Evolutionary conservation across 768 basidiomycete species (phyloP).

Genomic region (Phallus indusiatus): DNA sequence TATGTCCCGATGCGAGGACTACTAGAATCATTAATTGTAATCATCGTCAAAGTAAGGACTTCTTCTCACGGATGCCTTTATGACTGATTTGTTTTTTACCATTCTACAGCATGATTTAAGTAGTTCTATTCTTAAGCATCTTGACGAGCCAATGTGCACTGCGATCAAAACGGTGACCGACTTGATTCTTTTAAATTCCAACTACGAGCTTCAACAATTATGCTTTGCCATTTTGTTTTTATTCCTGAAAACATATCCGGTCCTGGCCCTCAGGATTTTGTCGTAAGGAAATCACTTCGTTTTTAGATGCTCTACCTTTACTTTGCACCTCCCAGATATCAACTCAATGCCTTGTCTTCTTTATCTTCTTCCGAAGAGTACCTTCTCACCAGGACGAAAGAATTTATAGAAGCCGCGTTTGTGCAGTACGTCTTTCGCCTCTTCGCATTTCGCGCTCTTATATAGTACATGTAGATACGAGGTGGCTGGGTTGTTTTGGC

Average conservation of each 20-base stretch:
- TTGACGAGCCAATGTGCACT: constrained; percentile 42
- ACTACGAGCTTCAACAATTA: constrained; percentile 60
- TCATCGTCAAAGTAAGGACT: constrained; percentile 44
- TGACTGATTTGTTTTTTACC: neutral
- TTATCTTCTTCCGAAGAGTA: constrained; percentile 37
- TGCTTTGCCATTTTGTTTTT: constrained; percentile 51
- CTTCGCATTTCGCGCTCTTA: neutral
- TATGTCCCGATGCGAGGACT: constrained; percentile 48
- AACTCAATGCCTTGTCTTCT: constrained; percentile 3
- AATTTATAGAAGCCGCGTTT: constrained; percentile 45
- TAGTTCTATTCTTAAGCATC: constrained; percentile 38
- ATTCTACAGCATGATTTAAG: constrained; percentile 48
- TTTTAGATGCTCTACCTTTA: neutral
- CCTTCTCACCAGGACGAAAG: constrained; percentile 45
- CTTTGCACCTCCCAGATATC: neutral
- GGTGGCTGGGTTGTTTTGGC: constrained; percentile 45
- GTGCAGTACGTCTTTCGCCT: constrained; percentile 29
- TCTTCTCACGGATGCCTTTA: neutral
- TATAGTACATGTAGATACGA: constrained; percentile 37
- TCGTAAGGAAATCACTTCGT: constrained; percentile 31
- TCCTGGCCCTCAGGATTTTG: constrained; percentile 42
- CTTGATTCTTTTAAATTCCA: constrained; percentile 41
- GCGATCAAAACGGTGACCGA: constrained; percentile 46
- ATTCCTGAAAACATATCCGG: constrained; percentile 52
- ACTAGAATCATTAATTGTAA: constrained; percentile 53